Evolutionary conservation across 108 stramenopile species (phyloP).

Genomic region (Cyclotella cryptica): DNA sequence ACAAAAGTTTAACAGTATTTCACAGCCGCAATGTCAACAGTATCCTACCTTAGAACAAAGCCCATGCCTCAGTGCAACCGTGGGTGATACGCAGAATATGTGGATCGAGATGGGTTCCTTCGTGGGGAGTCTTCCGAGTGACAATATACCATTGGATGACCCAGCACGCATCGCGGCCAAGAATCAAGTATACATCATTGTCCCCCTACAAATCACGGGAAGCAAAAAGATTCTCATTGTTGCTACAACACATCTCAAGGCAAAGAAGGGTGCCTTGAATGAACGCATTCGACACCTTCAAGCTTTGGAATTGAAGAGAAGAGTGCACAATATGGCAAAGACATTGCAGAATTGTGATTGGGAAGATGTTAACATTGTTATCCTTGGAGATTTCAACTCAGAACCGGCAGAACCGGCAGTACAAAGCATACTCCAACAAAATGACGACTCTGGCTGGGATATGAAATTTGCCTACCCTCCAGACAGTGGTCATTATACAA

Average conservation of each 20-base stretch:
- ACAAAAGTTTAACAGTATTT: conserved; percentile 29
- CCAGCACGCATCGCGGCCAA: background rate
- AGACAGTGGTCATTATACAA: conserved; percentile 42
- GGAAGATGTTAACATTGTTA: conserved; percentile 23
- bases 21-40: no score
- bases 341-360: conserved; percentile 8
- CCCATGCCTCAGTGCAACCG: no score
- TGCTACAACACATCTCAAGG: conserved; percentile 62
- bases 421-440: background rate
- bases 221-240: conserved; percentile 40
- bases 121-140: background rate
- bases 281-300: conserved; percentile 49
- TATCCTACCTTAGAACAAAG: no score
- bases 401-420: conserved; percentile 36
- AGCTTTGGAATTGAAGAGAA: conserved; percentile 39
- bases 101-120: conserved; percentile 28
- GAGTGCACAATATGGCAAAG: conserved; percentile 26
- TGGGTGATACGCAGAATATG: background rate
- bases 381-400: conserved; percentile 69
- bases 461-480: conserved; percentile 49
- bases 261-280: conserved; percentile 25
- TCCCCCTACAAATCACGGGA: conserved; percentile 32
- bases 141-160: background rate
- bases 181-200: conserved; percentile 56
- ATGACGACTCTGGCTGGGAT: background rate